phyloP scores from a whole-genome alignment of 139 green algal genomes.

The Gonium pectorale region DNA sequence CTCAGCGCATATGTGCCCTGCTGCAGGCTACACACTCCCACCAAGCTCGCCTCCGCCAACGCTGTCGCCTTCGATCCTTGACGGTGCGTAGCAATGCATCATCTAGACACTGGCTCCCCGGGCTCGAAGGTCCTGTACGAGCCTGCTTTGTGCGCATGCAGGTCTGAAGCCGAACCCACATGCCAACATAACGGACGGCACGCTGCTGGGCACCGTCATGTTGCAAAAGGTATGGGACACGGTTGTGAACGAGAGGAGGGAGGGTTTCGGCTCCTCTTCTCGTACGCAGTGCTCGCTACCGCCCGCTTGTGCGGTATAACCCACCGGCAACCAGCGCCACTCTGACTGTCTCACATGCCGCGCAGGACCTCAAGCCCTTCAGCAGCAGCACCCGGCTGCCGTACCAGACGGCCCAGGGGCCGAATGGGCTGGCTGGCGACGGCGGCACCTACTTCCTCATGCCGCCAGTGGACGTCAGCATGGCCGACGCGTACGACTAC shows the following conservation, averaged over 20 bases:
- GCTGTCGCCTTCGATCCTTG: slow-evolving; percentile 22
- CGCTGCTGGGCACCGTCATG: slow-evolving; percentile 11
- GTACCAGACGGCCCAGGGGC: slow-evolving; percentile 6
- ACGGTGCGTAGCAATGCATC: slow-evolving; percentile 13
- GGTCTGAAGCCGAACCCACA: not conserved
- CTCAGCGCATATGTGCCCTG: not conserved
- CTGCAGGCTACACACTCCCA: slow-evolving; percentile 26
- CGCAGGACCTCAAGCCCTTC: slow-evolving; percentile 46
- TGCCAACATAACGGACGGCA: not conserved
- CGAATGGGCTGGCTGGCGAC: too few relatives aligned
- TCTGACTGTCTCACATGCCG: too few relatives aligned
- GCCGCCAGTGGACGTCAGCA: slow-evolving; percentile 33
- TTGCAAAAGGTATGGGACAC: slow-evolving; percentile 13
- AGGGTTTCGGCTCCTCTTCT: too few relatives aligned
- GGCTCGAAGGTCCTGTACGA: not conserved
- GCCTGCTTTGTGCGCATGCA: not conserved
- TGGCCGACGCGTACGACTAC: slow-evolving; percentile 43
- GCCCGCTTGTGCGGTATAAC: too few relatives aligned
- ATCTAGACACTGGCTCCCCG: too few relatives aligned
- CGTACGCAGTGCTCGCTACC: too few relatives aligned
- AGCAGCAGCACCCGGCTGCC: slow-evolving; percentile 47
- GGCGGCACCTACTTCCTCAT: not conserved
- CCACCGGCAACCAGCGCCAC: too few relatives aligned
- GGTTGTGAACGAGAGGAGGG: not conserved
- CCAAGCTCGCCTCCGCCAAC: not conserved